phyloP scores from a whole-genome alignment of 352 stramenopile genomes.

The Plasmopara muralis region DNA sequence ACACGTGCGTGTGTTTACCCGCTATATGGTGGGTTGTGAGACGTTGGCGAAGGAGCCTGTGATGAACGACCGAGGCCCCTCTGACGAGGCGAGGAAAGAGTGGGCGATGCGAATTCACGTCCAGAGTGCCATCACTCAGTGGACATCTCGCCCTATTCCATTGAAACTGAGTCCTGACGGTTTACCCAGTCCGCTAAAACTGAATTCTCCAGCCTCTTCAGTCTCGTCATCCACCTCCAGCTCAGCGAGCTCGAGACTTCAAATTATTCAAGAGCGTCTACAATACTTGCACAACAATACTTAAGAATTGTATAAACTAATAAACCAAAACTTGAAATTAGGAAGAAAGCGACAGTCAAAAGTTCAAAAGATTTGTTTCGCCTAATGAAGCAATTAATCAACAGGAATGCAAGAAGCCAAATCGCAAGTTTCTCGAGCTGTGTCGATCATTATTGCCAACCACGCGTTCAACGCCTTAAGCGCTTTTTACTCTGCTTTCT shows the following conservation, averaged over 20 bases:
- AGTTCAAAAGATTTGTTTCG: too few relatives aligned
- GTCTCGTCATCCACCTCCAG: slow-evolving; percentile 24
- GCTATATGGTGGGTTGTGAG: slow-evolving; percentile 12
- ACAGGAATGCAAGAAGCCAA: not conserved
- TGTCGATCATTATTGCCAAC: not conserved
- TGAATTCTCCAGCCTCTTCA: slow-evolving; percentile 22
- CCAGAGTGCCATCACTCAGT: slow-evolving; percentile 18
- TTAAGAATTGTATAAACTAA: not conserved
- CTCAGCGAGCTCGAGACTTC: slow-evolving; percentile 33
- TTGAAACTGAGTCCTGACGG: slow-evolving; percentile 14
- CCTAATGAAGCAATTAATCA: too few relatives aligned
- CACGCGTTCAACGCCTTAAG: not conserved
- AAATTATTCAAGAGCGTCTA: slow-evolving; percentile 59
- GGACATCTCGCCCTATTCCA: slow-evolving; percentile 1
- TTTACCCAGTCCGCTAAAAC: slow-evolving; percentile 9
- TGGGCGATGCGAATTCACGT: slow-evolving; percentile 69
- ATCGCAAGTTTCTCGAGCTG: slow-evolving; percentile 2
- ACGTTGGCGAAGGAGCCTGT: not conserved
- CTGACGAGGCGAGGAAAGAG: slow-evolving; percentile 15
- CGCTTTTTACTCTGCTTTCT: slow-evolving; percentile 66
- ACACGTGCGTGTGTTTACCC: slow-evolving; percentile 55
- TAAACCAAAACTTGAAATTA: not conserved
- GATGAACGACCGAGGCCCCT: slow-evolving; percentile 2
- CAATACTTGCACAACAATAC: slow-evolving; percentile 39
- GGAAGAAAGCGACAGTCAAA: too few relatives aligned